Conservation (phyloP, 345 rosid genomes). For the Orychophragmus violaceus region DNA sequence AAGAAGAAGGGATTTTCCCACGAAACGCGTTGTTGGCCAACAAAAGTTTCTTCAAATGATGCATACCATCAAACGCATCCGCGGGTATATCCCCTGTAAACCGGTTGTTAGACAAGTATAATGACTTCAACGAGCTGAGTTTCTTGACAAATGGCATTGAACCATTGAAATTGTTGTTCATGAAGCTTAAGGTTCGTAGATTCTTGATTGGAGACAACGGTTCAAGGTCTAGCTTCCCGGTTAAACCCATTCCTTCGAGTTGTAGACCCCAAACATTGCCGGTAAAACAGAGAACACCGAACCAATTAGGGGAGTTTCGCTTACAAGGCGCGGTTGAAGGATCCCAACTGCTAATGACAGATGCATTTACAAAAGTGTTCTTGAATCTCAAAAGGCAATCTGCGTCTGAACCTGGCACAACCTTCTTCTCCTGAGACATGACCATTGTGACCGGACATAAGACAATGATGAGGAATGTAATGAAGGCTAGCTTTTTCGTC, state of each 20-base stretch:
- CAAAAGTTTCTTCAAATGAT: conserved; percentile 45
- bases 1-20: conserved; percentile 49
- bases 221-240: conserved; percentile 43
- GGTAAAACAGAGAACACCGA: conserved; percentile 48
- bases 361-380: conserved; percentile 24
- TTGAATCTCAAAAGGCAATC: conserved; percentile 38
- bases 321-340: conserved; percentile 35
- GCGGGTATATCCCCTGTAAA: conserved; percentile 52
- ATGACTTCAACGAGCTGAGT: conserved; percentile 38
- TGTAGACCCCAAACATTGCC: conserved; percentile 55
- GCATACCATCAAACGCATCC: conserved; percentile 53
- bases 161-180: conserved; percentile 61
- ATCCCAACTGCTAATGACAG: conserved; percentile 42
- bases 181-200: conserved; percentile 57
- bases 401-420: conserved; percentile 31
- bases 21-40: conserved; percentile 55
- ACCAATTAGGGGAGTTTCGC: conserved; percentile 40
- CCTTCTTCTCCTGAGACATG: conserved; percentile 9
- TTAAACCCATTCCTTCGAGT: conserved; percentile 50
- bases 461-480: conserved; percentile 4
- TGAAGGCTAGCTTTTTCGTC: neutral
- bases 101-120: conserved; percentile 58
- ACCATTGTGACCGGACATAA: conserved; percentile 11
- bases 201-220: conserved; percentile 32
- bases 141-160: conserved; percentile 48